These are phyloP conservation scores for Endocladia muricata DNA, from an alignment of 31 red algal genomes.

Conservation along the genomic window DNA sequence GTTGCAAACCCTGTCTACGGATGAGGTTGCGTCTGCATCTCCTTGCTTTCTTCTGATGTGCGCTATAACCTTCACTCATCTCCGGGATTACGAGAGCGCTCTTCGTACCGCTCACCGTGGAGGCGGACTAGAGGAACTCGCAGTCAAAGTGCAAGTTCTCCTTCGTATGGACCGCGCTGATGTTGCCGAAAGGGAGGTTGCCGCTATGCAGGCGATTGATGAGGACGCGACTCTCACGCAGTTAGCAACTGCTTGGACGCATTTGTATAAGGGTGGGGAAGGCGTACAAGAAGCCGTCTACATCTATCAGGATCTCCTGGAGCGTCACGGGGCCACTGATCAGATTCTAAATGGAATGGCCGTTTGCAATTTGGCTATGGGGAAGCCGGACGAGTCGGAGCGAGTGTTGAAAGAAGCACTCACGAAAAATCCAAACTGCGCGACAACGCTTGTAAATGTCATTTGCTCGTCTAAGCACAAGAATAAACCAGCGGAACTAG, in stretches of 20 bases:
- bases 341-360: conserved; percentile 89
- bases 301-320: conserved; percentile 81
- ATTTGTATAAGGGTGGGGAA: conserved; percentile 66
- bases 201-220: conserved; percentile 67
- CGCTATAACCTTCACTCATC: conserved; percentile 49
- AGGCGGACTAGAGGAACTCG: conserved; percentile 48
- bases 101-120: conserved; percentile 46
- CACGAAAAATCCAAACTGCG: conserved; percentile 81
- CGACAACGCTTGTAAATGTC: conserved; percentile 81
- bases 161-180: conserved; percentile 84
- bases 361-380: conserved; percentile 78
- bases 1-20: conserved; percentile 3
- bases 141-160: conserved; percentile 80
- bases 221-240: conserved; percentile 89
- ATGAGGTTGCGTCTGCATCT: conserved; percentile 37
- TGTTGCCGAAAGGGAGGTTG: conserved; percentile 67
- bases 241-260: conserved; percentile 68
- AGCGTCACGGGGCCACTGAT: conserved; percentile 88
- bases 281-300: conserved; percentile 79
- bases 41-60: conserved; percentile 48
- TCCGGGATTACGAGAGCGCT: conserved; percentile 72
- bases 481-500: conserved; percentile 77
- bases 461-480: conserved; percentile 66
- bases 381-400: conserved; percentile 68
- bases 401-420: conserved; percentile 79